phyloP scores from a whole-genome alignment of 2,329 filamentous ascomycete species.

The Immersiporthe knoxdaviesiana region DNA sequence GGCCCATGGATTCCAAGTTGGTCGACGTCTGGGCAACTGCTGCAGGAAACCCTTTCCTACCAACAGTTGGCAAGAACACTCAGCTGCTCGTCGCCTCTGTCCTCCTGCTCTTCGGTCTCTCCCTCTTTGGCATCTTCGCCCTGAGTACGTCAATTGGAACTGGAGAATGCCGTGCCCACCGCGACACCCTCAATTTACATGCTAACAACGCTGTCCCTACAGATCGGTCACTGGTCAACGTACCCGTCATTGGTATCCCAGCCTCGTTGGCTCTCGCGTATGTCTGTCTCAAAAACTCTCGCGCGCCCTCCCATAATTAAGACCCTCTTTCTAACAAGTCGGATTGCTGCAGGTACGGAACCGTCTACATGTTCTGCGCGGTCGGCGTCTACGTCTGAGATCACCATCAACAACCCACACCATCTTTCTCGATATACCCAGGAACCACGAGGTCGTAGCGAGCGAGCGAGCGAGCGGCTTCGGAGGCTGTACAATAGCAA shows the following conservation, averaged over 20 bases:
- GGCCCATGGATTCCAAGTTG: constrained; percentile 75
- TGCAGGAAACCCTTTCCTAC: constrained; percentile 81
- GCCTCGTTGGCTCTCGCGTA: constrained; percentile 91
- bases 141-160: constrained; percentile 66
- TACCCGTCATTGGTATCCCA: constrained; percentile 79
- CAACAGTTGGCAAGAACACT: constrained; percentile 76
- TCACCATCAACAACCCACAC: constrained; percentile 40
- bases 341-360: constrained; percentile 70
- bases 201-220: constrained; percentile 35
- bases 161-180: not conserved
- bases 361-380: constrained; percentile 98
- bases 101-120: constrained; percentile 72
- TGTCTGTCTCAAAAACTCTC: constrained; percentile 41
- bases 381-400: constrained; percentile 96
- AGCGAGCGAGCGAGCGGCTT: constrained; percentile 23
- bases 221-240: constrained; percentile 82
- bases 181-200: not conserved
- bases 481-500: constrained; percentile 46
- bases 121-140: constrained; percentile 78
- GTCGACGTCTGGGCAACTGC: constrained; percentile 93
- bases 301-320: not conserved
- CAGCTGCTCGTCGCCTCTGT: constrained; percentile 83
- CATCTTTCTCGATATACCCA: constrained; percentile 29
- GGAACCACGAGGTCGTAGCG: constrained; percentile 28
- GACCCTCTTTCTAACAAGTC: constrained; percentile 21